Evolutionary conservation across 768 basidiomycete genomes (phyloP), one percentile per base, ranked within the genome.

Genomic region (Tulasnella sp.): DNA sequence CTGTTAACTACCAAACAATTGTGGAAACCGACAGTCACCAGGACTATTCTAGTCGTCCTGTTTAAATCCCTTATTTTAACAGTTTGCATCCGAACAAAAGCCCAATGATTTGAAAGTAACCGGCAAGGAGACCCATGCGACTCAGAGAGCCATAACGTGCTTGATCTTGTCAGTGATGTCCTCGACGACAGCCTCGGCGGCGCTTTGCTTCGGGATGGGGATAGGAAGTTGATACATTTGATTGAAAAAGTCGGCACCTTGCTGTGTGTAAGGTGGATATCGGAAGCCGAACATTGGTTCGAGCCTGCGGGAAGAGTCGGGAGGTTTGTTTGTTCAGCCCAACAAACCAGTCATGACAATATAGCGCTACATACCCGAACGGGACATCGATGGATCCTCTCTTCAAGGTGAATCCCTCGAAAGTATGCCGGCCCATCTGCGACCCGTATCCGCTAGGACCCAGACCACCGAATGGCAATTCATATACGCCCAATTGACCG

Each of bases 211-310:
- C 44, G 73, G 73, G 24, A 74, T 46, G 1, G 73, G 73, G 9
- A 74, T 31, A 0, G 38, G 39, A 24, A 40, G 73, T 24, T 74
- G 73, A 42, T 74, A 74, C 73, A 74, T 74, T 40, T 46, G 39
- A 36, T 46, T 24, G 73, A 74, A 74, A 18, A 74, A 39, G 38
- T 74, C 44, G 73, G 44, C n/a, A 46, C 34, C 73, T 46, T 74
- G 73, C 73, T 74, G 39, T 21, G 75, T 88, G 82, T 92, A 91
- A 0, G 91, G 91, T n/a, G 91, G 91, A 85, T 88, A 92, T 38
- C 91, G 88, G 85, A 88, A 86, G 1, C 85, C 84, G 58, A 92
- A 80, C 71, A 89, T 83, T 46, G 83, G 85, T 82, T 92, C 91
- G 56, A 89, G 80, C 86, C 91, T 91, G 14, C 9, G 24, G 44